A percentile compares a stretch with the other conserved stretches of the same genome.
Evolutionary conservation across 2,329 filamentous ascomycete species (phyloP).

Genomic region (Sarocladium kiliense): DNA sequence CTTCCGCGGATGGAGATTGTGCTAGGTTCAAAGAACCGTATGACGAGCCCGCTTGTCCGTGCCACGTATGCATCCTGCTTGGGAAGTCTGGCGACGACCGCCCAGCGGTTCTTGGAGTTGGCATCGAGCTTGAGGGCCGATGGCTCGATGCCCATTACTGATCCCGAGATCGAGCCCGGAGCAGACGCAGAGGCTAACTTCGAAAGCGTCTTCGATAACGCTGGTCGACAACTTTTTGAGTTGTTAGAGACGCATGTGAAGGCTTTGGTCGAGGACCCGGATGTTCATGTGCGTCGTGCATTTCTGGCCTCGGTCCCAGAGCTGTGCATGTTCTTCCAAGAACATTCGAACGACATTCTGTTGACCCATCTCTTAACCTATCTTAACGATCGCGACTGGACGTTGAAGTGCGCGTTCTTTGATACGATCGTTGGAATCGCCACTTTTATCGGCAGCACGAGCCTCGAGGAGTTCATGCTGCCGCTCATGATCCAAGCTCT

Average conservation of each 20-base stretch:
- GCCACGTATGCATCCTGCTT: slow-evolving; percentile 92
- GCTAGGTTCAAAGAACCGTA: slow-evolving; percentile 37
- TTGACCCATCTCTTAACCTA: slow-evolving; percentile 96
- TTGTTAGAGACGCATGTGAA: slow-evolving; percentile 88
- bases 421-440: slow-evolving; percentile 92
- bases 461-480: slow-evolving; percentile 89
- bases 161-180: slow-evolving; percentile 74
- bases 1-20: slow-evolving; percentile 57
- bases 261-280: slow-evolving; percentile 77
- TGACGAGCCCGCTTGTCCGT: slow-evolving; percentile 65
- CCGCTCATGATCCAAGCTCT: slow-evolving; percentile 94
- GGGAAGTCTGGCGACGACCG: slow-evolving; percentile 80
- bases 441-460: slow-evolving; percentile 81
- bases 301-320: slow-evolving; percentile 89
- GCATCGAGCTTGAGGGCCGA: slow-evolving; percentile 83
- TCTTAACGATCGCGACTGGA: slow-evolving; percentile 93
- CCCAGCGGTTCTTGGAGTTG: slow-evolving; percentile 81
- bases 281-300: slow-evolving; percentile 80
- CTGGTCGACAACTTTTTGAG: slow-evolving; percentile 75
- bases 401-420: slow-evolving; percentile 93
- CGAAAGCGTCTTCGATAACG: slow-evolving; percentile 80
- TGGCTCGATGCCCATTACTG: slow-evolving; percentile 69
- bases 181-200: slow-evolving; percentile 63
- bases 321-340: slow-evolving; percentile 89
- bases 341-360: slow-evolving; percentile 93